Percentiles rank a stretch among this genome's conserved stretches.
phyloP scores from a whole-genome alignment of 495 filamentous ascomycete species.

The Neurospora sp. region DNA sequence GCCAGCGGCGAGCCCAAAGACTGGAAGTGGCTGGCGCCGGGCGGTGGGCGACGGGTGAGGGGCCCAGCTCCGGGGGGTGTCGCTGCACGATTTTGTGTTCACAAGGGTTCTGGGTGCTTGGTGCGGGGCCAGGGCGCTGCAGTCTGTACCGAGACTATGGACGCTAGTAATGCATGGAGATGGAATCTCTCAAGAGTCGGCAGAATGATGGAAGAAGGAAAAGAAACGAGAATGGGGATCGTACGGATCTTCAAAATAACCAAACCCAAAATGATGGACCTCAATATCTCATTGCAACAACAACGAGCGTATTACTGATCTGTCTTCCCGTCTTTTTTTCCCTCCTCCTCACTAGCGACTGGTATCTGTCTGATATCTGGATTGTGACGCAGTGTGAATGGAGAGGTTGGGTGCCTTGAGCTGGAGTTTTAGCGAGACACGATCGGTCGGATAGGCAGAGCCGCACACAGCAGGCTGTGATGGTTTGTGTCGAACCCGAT shows the following conservation, averaged over 20 bases:
- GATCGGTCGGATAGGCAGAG: not conserved
- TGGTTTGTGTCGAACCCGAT: not conserved
- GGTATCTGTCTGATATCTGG: not conserved
- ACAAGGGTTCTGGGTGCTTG: not conserved
- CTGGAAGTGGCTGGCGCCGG: conserved; percentile 14
- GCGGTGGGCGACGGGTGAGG: conserved; percentile 3
- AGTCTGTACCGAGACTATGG: not conserved
- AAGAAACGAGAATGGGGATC: not conserved
- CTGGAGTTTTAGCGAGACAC: not conserved
- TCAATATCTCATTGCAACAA: not conserved
- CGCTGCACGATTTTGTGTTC: conserved; percentile 10
- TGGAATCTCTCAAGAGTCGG: not conserved
- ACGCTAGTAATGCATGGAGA: not conserved
- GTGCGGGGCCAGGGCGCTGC: conserved; percentile 4
- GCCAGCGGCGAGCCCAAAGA: conserved; percentile 3
- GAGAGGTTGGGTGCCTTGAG: not conserved
- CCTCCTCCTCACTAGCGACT: not conserved
- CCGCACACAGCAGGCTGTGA: not conserved
- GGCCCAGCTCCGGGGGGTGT: conserved; percentile 15
- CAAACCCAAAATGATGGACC: not conserved
- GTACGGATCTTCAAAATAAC: not conserved
- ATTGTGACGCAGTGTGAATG: not conserved
- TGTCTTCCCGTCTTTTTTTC: not conserved
- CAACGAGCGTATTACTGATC: not conserved
- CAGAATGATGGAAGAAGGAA: not conserved